These are phyloP conservation scores for Rhodofomes roseus DNA, from an alignment of 1,284 basidiomycete species.

Conservation along the genomic window DNA sequence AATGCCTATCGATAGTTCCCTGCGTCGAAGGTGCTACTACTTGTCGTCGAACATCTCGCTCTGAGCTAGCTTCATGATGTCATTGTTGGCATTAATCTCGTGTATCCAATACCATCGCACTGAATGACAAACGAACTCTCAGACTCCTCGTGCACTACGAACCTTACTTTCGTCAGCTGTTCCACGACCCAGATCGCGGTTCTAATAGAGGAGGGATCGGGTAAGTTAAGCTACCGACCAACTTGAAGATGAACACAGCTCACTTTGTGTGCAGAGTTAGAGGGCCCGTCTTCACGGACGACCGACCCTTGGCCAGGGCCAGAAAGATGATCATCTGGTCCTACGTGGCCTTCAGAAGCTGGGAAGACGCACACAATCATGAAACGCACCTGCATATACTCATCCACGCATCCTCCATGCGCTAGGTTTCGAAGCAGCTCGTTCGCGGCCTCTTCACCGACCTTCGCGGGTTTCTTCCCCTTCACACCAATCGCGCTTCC, in stretches of 20 bases:
- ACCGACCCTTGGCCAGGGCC: slow-evolving; percentile 61
- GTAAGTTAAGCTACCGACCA: neutral
- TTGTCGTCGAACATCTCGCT: too few relatives aligned
- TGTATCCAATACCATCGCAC: slow-evolving; percentile 18
- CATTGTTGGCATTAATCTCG: neutral
- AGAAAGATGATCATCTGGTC: slow-evolving; percentile 77
- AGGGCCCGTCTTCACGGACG: slow-evolving; percentile 50
- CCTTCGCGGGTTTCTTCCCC: slow-evolving; percentile 36
- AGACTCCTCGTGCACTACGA: slow-evolving; percentile 41
- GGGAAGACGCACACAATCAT: neutral
- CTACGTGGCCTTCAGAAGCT: slow-evolving; percentile 25
- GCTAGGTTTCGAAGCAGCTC: slow-evolving; percentile 51
- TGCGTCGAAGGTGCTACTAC: too few relatives aligned
- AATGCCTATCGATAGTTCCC: too few relatives aligned
- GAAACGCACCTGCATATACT: slow-evolving; percentile 45
- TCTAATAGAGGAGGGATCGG: slow-evolving; percentile 20
- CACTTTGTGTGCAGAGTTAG: slow-evolving; percentile 65
- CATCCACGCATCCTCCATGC: slow-evolving; percentile 66
- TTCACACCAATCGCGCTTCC: slow-evolving; percentile 60
- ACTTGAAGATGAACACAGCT: slow-evolving; percentile 10
- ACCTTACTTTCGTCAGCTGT: slow-evolving; percentile 57
- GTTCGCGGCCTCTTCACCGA: slow-evolving; percentile 56
- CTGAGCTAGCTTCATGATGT: too few relatives aligned
- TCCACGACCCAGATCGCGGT: slow-evolving; percentile 73
- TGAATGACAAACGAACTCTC: slow-evolving; percentile 7